Evolutionary conservation across 2,329 filamentous ascomycete species (phyloP), one percentile per base, ranked within the genome.

Genomic region (Xylariales sp.): DNA sequence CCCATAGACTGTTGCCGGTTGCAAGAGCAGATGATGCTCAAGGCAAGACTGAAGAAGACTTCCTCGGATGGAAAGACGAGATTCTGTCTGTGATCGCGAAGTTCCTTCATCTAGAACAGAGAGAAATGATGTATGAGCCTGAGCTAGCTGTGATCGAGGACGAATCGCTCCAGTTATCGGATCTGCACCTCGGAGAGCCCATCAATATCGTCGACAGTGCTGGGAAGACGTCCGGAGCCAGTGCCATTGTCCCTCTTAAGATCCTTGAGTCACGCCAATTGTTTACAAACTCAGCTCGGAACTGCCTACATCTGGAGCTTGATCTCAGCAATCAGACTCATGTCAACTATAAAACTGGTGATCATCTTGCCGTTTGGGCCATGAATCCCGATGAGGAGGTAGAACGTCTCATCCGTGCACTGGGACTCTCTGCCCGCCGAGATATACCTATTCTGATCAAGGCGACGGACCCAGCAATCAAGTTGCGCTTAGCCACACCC

Each of bases 361-460:
- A 67, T 27, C 62, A 68, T 38, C 37, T 68, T 13, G 60, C 57
- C 12, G 41, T 68, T 2, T 67, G 56, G 47, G 62, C 65, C 2
- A 53, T 52, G n/a, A 68, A 67, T 37, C 49, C 64, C 1, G 50
- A 60, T 7, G 37, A 51, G 3, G 64, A 68, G 29, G 48, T 52
- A 4, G 53, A 48, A 8, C 43, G 53, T 5, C 45, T 66, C 3
- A 38, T 65, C 2, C 31, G 33, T 2, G 49, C 54, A 1, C 46
- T 66, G 20, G 54, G 48, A 1, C 42, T 58, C 2, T 34, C 42
- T 1, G 42, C 47, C 11, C 50, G 48, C 32, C 45, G 50, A 11
- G 43, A 54, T 10, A 50, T 40, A 2, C 48, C 57, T 5, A 42
- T 57, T 10, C 45, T 48, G 1, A 40, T 59, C 5, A 48, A 45